A percentile compares a stretch with the other conserved stretches of the same genome.
Evolutionary conservation across 345 rosid species (phyloP).

Genomic region (Streptanthus diversifolius): DNA sequence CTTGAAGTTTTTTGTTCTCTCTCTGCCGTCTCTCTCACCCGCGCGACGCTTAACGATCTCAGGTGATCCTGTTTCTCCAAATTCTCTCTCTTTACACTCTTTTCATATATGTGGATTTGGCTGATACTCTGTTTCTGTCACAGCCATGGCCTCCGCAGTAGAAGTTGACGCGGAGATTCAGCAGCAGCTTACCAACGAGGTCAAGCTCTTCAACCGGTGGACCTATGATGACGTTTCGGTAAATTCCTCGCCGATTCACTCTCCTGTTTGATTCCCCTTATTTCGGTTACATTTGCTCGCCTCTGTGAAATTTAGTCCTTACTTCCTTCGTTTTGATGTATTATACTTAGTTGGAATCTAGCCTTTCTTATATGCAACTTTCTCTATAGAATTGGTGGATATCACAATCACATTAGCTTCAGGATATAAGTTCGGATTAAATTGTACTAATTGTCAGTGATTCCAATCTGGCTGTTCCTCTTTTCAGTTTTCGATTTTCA

Average conservation of each 20-base stretch:
- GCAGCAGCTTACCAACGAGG: slow-evolving; percentile 43
- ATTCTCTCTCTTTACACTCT: not conserved
- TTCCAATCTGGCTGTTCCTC: too few species aligned
- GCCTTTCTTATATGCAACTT: not conserved
- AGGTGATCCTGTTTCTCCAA: slow-evolving; percentile 10
- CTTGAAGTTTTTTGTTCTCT: not conserved
- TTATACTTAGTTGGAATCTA: not conserved
- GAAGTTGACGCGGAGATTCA: slow-evolving; percentile 29
- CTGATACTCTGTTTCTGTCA: slow-evolving; percentile 10
- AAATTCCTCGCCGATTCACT: not conserved
- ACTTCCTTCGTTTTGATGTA: not conserved
- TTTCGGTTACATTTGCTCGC: not conserved
- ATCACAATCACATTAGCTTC: not conserved
- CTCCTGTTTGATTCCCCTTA: not conserved
- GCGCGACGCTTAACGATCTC: slow-evolving; percentile 25
- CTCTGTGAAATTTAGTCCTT: not conserved
- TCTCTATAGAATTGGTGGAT: not conserved
- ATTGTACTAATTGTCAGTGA: not conserved
- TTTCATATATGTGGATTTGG: not conserved
- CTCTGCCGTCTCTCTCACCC: slow-evolving; percentile 19
- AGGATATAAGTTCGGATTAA: not conserved
- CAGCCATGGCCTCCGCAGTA: slow-evolving; percentile 34
- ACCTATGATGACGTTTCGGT: slow-evolving; percentile 64
- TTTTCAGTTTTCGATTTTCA: not conserved
- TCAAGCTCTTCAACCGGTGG: slow-evolving; percentile 85